Conservation (phyloP, 257 asterid genomes). For the Solanum chilense region DNA sequence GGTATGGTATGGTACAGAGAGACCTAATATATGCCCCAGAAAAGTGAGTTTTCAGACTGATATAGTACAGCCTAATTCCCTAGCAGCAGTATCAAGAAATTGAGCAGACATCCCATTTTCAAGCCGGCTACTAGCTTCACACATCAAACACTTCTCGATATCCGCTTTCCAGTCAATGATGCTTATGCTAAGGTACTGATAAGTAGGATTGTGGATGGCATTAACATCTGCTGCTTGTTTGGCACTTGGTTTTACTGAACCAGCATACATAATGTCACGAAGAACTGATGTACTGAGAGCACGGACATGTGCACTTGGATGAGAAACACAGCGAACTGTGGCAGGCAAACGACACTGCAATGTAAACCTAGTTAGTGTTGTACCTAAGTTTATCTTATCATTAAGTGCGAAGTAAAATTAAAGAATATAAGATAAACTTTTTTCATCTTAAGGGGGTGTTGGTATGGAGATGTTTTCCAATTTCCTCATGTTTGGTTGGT, state of each 20-base stretch:
- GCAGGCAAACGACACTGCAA: conserved; percentile 93
- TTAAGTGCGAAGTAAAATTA: not conserved
- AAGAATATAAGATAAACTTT: not conserved
- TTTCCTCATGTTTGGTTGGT: not conserved
- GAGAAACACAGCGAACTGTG: conserved; percentile 86
- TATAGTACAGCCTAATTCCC: conserved; percentile 74
- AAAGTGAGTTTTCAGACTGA: conserved; percentile 26
- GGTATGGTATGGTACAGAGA: conserved; percentile 50
- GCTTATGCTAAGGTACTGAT: conserved; percentile 37
- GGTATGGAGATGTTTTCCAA: not conserved
- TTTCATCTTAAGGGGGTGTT: not conserved
- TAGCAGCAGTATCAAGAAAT: conserved; percentile 71
- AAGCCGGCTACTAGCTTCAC: conserved; percentile 86
- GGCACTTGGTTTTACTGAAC: conserved; percentile 31
- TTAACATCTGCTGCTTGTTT: conserved; percentile 21
- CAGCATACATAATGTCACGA: conserved; percentile 63
- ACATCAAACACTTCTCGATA: conserved; percentile 67
- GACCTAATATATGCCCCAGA: not conserved
- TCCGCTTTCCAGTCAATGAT: conserved; percentile 62
- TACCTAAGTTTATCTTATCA: not conserved
- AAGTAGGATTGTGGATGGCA: conserved; percentile 26
- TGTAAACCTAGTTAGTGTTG: not conserved
- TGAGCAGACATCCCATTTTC: conserved; percentile 67
- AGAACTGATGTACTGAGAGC: conserved; percentile 93
- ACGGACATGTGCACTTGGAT: conserved; percentile 96